A percentile compares a stretch with the other conserved stretches of the same genome.
phyloP scores from a whole-genome alignment of 768 basidiomycete genomes.

The Termitomyces sp. region DNA sequence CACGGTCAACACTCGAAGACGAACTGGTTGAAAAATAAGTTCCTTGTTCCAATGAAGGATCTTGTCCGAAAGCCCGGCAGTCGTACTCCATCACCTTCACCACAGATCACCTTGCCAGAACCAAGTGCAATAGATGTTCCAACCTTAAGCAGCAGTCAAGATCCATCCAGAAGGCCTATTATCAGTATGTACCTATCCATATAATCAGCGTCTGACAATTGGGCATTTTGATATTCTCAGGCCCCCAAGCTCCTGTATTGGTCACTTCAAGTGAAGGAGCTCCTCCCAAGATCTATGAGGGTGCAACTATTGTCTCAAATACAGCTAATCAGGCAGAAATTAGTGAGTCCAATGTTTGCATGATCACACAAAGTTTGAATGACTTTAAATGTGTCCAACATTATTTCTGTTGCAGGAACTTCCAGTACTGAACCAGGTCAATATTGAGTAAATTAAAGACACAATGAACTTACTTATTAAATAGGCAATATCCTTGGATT shows the following conservation, averaged over 20 bases:
- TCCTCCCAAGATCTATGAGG: not conserved
- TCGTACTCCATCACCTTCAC: not conserved
- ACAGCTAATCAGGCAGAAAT: not conserved
- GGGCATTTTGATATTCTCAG: not conserved
- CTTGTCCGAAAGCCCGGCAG: not conserved
- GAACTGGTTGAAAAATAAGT: too few relatives aligned
- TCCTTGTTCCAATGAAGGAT: too few relatives aligned
- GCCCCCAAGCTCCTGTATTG: not conserved
- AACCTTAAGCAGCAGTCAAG: not conserved
- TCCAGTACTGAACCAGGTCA: too few relatives aligned
- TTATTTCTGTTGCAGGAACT: too few relatives aligned
- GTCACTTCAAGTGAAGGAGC: not conserved
- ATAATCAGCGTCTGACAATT: not conserved
- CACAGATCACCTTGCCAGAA: too few relatives aligned
- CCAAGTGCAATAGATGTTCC: not conserved
- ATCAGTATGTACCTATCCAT: not conserved
- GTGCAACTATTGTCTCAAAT: not conserved
- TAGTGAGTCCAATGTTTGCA: too few relatives aligned
- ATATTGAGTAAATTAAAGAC: too few relatives aligned
- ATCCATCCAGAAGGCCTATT: not conserved
- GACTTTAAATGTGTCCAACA: too few relatives aligned
- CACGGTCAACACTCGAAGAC: too few relatives aligned
- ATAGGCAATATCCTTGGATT: too few relatives aligned
- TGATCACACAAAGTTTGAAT: too few relatives aligned
- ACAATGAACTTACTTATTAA: too few relatives aligned